Conservation (phyloP, 805 yeast species). For the Myxozyma udenii region DNA sequence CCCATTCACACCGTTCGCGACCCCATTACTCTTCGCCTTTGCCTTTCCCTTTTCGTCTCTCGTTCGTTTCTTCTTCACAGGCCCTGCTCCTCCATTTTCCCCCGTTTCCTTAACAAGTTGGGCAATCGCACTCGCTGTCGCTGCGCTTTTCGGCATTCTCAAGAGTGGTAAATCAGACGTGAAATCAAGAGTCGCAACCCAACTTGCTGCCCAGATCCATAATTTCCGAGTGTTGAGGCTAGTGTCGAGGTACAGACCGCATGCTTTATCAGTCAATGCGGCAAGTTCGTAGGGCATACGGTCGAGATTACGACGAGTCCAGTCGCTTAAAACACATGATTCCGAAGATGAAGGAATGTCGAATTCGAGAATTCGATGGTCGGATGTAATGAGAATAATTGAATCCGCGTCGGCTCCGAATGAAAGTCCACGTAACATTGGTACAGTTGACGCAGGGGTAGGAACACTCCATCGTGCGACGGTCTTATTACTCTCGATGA, state of each 20-base stretch:
- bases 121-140: conserved; percentile 47
- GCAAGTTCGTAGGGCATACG: conserved; percentile 64
- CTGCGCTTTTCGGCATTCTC: conserved; percentile 42
- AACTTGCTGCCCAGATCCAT: conserved; percentile 86
- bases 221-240: conserved; percentile 43
- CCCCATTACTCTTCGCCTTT: conserved; percentile 2
- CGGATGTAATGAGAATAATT: conserved; percentile 57
- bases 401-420: conserved; percentile 50
- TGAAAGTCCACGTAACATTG: too few relatives aligned
- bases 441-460: too few relatives aligned
- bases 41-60: neutral
- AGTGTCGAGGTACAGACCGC: conserved; percentile 60
- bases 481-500: too few relatives aligned
- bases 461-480: too few relatives aligned
- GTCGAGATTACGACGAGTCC: conserved; percentile 80
- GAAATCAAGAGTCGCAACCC: conserved; percentile 75
- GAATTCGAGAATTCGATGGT: conserved; percentile 47
- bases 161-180: conserved; percentile 44
- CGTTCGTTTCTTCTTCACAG: neutral
- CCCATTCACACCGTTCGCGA: conserved; percentile 5
- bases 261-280: conserved; percentile 60
- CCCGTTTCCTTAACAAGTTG: too few relatives aligned
- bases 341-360: neutral
- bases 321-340: conserved; percentile 33
- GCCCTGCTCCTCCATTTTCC: neutral